These are phyloP conservation scores for Micractinium sp. DNA, from an alignment of 139 green algal species.

Conservation along the genomic window DNA sequence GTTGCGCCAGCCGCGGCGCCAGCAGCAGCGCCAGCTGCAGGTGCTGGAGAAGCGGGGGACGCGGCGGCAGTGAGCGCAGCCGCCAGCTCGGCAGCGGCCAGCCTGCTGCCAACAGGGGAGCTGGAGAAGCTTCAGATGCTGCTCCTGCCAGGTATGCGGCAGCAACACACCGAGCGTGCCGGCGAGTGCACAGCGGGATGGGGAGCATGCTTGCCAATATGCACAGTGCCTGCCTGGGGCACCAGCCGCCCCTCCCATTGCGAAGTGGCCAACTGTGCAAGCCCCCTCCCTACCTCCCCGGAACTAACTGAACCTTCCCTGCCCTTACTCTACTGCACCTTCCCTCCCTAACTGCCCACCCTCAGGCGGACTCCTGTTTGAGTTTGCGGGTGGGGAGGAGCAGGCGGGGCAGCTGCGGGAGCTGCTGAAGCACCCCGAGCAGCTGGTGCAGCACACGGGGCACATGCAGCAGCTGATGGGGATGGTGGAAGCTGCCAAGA, in stretches of 20 bases:
- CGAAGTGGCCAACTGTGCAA: too few species aligned
- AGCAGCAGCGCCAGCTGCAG: neutral
- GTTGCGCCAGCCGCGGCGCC: neutral
- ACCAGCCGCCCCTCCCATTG: too few species aligned
- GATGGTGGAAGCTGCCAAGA: slow-evolving; percentile 27
- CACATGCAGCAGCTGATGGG: slow-evolving; percentile 37
- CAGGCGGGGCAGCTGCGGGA: neutral
- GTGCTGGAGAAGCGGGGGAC: neutral
- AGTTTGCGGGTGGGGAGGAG: slow-evolving; percentile 23
- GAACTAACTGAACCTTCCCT: neutral
- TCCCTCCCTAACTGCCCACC: neutral
- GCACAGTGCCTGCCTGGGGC: neutral
- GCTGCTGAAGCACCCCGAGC: slow-evolving; percentile 10
- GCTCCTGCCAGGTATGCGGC: neutral
- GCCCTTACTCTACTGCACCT: neutral
- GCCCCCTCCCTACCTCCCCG: neutral
- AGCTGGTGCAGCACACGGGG: slow-evolving; percentile 19
- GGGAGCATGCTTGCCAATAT: too few species aligned
- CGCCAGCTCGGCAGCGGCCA: neutral
- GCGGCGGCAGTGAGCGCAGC: neutral
- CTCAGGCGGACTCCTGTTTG: slow-evolving; percentile 23
- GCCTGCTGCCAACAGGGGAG: slow-evolving; percentile 9
- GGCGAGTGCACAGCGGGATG: too few species aligned
- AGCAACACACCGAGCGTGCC: too few species aligned
- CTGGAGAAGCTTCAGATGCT: slow-evolving; percentile 23